These are phyloP conservation scores for Cetraspora pellucida DNA, from an alignment of 192 early-diverging fungal species.

Conservation along the genomic window DNA sequence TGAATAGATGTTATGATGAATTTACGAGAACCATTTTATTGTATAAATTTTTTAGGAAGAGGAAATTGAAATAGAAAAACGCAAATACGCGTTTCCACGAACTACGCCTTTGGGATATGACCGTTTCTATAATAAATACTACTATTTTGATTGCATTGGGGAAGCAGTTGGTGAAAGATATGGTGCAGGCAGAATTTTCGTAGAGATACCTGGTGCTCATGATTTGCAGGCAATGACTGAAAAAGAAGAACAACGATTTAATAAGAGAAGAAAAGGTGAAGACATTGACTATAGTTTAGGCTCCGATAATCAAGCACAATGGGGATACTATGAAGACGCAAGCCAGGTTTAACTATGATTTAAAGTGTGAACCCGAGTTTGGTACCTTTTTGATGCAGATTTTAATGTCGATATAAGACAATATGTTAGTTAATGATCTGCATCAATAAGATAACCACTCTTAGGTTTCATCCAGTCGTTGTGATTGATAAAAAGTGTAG, in stretches of 20 bases:
- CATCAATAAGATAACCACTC: background rate
- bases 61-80: conserved; percentile 72
- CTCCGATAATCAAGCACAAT: conserved; percentile 27
- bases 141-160: conserved; percentile 85
- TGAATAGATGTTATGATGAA: background rate
- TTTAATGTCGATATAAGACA: too few relatives aligned
- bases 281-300: background rate
- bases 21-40: too few relatives aligned
- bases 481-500: too few relatives aligned
- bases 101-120: conserved; percentile 78
- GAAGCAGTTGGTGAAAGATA: conserved; percentile 45
- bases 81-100: conserved; percentile 65
- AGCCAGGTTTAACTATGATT: conserved; percentile 31
- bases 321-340: conserved; percentile 48
- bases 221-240: conserved; percentile 60
- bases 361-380: too few relatives aligned
- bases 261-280: conserved; percentile 35
- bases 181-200: conserved; percentile 63
- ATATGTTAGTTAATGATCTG: background rate
- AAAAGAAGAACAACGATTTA: conserved; percentile 34
- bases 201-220: conserved; percentile 51
- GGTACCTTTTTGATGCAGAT: background rate
- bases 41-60: conserved; percentile 49
- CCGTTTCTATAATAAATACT: conserved; percentile 87
- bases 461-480: too few relatives aligned